Conservation (phyloP, 345 rosid genomes). For the Conringia planisiliqua region DNA sequence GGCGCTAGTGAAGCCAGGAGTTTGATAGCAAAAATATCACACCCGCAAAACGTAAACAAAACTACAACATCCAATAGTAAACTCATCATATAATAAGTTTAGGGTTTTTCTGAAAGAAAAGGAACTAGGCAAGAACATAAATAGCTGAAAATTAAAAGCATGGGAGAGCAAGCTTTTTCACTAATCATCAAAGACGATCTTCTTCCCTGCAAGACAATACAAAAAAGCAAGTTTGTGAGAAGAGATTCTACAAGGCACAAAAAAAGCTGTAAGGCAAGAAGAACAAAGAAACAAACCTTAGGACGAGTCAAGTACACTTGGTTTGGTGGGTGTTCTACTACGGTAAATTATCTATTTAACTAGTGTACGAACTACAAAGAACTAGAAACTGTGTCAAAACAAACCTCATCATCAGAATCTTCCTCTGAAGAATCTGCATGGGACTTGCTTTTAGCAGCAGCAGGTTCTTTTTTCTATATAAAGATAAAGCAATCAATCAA, state of each 20-base stretch:
- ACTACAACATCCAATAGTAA: background rate
- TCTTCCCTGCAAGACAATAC: constrained; percentile 35
- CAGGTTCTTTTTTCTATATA: background rate
- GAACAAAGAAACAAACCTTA: constrained; percentile 21
- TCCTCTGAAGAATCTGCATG: constrained; percentile 22
- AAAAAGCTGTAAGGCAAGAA: background rate
- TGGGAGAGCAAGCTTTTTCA: background rate
- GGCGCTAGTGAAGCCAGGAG: background rate
- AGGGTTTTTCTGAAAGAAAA: background rate
- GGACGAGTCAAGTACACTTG: constrained; percentile 31
- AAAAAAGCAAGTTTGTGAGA: background rate
- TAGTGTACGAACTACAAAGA: background rate
- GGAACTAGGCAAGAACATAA: background rate
- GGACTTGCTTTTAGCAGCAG: background rate
- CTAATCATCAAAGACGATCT: constrained; percentile 35
- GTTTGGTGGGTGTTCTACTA: constrained; percentile 40
- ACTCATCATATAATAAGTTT: background rate
- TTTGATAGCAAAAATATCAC: background rate
- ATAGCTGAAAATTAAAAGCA: background rate
- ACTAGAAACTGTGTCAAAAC: constrained; percentile 2
- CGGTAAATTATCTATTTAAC: no score
- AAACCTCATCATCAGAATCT: constrained; percentile 24
- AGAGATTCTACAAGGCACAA: background rate
- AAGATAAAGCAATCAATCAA: background rate
- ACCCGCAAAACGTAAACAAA: background rate